Evolutionary conservation across 73 alveolate species (phyloP), one percentile per base, ranked within the genome.

Genomic region (Symbiodinium natans): DNA sequence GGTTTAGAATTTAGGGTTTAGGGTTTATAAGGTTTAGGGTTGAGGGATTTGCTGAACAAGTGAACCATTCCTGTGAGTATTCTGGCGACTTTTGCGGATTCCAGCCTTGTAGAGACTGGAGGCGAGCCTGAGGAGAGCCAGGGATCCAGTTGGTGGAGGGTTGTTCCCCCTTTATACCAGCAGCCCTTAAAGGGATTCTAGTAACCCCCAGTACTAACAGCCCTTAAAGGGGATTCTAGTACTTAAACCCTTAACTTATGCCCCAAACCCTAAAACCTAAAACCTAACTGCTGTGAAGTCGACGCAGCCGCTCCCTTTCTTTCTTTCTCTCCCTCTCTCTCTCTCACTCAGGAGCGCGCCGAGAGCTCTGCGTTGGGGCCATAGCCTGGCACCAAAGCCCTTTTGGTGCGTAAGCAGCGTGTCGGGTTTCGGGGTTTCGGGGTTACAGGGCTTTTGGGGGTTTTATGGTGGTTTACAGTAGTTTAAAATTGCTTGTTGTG

Each of bases 31-130:
- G n/a, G n/a, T n/a, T n/a, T n/a, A n/a, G n/a, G n/a, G n/a, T n/a
- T n/a, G n/a, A n/a, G n/a, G n/a, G n/a, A n/a, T n/a, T n/a, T 13
- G 10, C n/a, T 31, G 34, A 82, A 38, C 27, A 36, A 11, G 38
- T 2, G 40, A 31, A 71, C n/a, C n/a, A n/a, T n/a, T n/a, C n/a
- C n/a, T n/a, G n/a, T n/a, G n/a, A n/a, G n/a, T n/a, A n/a, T n/a
- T n/a, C n/a, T n/a, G n/a, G n/a, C n/a, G n/a, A n/a, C n/a, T n/a
- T n/a, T n/a, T n/a, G n/a, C n/a, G n/a, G 59, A 13, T 46, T 46
- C 95, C 0, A 1, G 83, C 95, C 95, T 88, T 88, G 95, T n/a
- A 88, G 95, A 40, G 95, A 63, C 42, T 88, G 95, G 75, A 88
- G 95, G 41, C 95, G 95, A 39, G 95, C 95, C 95, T 88, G 41